Evolutionary conservation across 2,329 filamentous ascomycete species (phyloP).

Genomic region (Aspergillus pseudoglaucus): DNA sequence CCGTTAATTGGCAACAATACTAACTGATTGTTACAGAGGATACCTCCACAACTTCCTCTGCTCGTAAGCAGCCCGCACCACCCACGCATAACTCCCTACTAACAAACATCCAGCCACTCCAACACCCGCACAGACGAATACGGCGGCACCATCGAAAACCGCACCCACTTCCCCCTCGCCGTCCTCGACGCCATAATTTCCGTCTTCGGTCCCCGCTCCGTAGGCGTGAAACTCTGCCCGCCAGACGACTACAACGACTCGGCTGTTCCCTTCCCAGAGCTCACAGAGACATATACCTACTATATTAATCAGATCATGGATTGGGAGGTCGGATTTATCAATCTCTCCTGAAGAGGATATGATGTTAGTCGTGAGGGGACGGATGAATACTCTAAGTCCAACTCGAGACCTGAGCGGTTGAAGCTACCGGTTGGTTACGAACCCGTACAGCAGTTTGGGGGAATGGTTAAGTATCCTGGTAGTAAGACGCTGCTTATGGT

Average conservation of each 20-base stretch:
- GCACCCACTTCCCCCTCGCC: conserved; percentile 26
- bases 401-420: conserved; percentile 1
- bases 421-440: conserved; percentile 13
- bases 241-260: conserved; percentile 20
- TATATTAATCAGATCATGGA: conserved; percentile 8
- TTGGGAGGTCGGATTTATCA: conserved; percentile 7
- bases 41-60: not conserved
- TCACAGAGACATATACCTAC: conserved; percentile 11
- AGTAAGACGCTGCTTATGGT: conserved; percentile 21
- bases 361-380: not conserved
- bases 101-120: not conserved
- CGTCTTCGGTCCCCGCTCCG: conserved; percentile 13
- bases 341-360: conserved; percentile 9
- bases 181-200: conserved; percentile 21
- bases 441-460: conserved; percentile 16
- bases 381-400: conserved; percentile 1
- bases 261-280: conserved; percentile 9
- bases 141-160: conserved; percentile 24
- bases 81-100: not conserved
- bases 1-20: not conserved
- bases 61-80: not conserved
- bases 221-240: conserved; percentile 24
- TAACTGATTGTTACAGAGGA: conserved; percentile 3
- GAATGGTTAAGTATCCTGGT: conserved; percentile 19
- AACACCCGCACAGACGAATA: conserved; percentile 27